A percentile compares a stretch with the other conserved stretches of the same genome.
Conservation (phyloP, 352 stramenopile species). For the Salisapilia sapeloensis region DNA sequence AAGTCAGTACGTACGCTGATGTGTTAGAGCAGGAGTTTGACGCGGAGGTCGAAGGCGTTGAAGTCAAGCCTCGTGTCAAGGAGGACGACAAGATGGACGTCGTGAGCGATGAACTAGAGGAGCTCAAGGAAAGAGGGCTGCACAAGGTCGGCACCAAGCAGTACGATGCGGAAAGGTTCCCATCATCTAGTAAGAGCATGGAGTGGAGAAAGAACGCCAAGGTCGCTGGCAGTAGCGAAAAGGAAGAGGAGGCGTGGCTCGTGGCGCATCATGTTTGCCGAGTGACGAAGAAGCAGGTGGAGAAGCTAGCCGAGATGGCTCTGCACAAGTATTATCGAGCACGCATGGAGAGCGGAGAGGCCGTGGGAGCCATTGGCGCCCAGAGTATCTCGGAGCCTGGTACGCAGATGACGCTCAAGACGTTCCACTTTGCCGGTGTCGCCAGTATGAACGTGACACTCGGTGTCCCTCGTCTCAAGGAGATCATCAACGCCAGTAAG, state of each 20-base stretch:
- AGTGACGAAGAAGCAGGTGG: slow-evolving; percentile 66
- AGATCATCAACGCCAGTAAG: slow-evolving; percentile 95
- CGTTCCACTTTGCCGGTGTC: slow-evolving; percentile 99
- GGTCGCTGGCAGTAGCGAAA: slow-evolving; percentile 26
- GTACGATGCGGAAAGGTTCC: slow-evolving; percentile 44
- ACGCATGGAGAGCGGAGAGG: slow-evolving; percentile 91
- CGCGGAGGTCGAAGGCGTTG: slow-evolving; percentile 13
- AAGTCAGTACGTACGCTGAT: slow-evolving; percentile 41
- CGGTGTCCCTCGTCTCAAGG: slow-evolving; percentile 97
- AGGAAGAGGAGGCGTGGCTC: slow-evolving; percentile 62
- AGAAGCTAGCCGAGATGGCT: slow-evolving; percentile 57
- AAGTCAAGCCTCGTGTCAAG: slow-evolving; percentile 9
- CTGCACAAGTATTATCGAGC: slow-evolving; percentile 78
- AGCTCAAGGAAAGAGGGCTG: slow-evolving; percentile 45
- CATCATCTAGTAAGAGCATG: slow-evolving; percentile 17
- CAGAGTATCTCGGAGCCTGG: slow-evolving; percentile 94
- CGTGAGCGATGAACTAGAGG: slow-evolving; percentile 24
- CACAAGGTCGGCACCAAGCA: slow-evolving; percentile 33
- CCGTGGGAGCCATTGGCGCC: slow-evolving; percentile 92
- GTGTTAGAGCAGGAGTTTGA: slow-evolving; percentile 55
- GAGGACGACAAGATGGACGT: slow-evolving; percentile 20
- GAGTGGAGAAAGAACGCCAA: slow-evolving; percentile 39
- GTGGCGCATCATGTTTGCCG: slow-evolving; percentile 85
- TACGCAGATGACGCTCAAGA: slow-evolving; percentile 96
- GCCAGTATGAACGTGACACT: slow-evolving; percentile 99